Conservation (phyloP, 805 yeast genomes). For the Candida coquimbonensis region DNA sequence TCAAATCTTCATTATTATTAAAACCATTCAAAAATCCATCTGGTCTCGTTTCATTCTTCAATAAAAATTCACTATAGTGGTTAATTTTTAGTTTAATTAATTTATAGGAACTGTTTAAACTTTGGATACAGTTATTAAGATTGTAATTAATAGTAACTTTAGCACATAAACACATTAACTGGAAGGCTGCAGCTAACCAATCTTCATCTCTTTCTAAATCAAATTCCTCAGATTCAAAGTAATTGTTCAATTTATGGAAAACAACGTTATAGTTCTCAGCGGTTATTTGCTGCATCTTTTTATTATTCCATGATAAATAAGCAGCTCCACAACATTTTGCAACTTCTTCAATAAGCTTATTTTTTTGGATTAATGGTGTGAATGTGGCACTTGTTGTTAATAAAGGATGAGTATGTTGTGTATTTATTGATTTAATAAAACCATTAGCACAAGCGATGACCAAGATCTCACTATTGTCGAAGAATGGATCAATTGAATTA, state of each 20-base stretch:
- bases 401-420: conserved; percentile 34
- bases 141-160: conserved; percentile 24
- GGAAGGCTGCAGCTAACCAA: conserved; percentile 35
- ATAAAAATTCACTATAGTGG: too few relatives aligned
- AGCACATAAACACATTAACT: conserved; percentile 33
- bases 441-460: conserved; percentile 27
- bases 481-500: conserved; percentile 4
- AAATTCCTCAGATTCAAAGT: conserved; percentile 1
- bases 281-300: conserved; percentile 20
- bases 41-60: not conserved
- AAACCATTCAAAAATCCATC: not conserved
- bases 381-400: conserved; percentile 35
- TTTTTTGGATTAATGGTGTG: conserved; percentile 28
- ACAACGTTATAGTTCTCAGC: conserved; percentile 19
- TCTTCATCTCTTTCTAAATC: conserved; percentile 8
- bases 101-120: too few relatives aligned
- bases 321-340: conserved; percentile 38
- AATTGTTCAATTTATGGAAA: not conserved
- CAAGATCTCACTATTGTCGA: too few relatives aligned
- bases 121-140: conserved; percentile 1
- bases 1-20: not conserved
- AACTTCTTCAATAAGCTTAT: conserved; percentile 26
- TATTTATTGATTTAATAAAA: conserved; percentile 34
- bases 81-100: too few relatives aligned
- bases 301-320: conserved; percentile 27